These are phyloP conservation scores for Rubia yunnanensis DNA, from an alignment of 257 asterid species.

Conservation along the genomic window DNA sequence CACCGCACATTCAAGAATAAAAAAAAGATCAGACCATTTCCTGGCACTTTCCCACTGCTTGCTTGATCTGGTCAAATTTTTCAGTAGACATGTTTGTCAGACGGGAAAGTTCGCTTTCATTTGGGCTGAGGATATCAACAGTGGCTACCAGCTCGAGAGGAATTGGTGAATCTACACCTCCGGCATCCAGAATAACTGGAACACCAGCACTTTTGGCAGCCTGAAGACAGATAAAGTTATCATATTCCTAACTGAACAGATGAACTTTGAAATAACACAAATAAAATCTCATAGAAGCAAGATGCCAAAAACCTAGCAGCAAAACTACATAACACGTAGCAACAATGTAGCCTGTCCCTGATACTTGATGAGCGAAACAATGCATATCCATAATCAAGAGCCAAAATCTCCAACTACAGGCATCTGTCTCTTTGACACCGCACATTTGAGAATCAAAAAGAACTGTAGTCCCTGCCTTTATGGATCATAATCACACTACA, in stretches of 20 bases:
- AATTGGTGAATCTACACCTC: constrained; percentile 83
- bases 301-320: background rate
- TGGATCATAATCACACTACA: background rate
- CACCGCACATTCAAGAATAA: background rate
- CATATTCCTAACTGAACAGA: background rate
- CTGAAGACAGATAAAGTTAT: constrained; percentile 29
- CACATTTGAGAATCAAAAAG: background rate
- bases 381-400: background rate
- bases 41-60: constrained; percentile 71
- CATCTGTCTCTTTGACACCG: too few species aligned
- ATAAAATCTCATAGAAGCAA: background rate
- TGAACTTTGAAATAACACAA: background rate
- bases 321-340: background rate
- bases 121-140: constrained; percentile 79
- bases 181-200: constrained; percentile 90
- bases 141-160: constrained; percentile 48
- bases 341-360: background rate
- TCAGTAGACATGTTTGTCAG: constrained; percentile 67
- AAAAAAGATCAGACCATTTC: constrained; percentile 56
- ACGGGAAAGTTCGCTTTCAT: constrained; percentile 84
- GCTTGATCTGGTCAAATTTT: constrained; percentile 62
- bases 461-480: too few species aligned
- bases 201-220: constrained; percentile 69
- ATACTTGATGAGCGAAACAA: background rate
- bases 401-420: too few species aligned